phyloP scores from a whole-genome alignment of 73 alveolate genomes.

The Paramecium biaurelia region DNA sequence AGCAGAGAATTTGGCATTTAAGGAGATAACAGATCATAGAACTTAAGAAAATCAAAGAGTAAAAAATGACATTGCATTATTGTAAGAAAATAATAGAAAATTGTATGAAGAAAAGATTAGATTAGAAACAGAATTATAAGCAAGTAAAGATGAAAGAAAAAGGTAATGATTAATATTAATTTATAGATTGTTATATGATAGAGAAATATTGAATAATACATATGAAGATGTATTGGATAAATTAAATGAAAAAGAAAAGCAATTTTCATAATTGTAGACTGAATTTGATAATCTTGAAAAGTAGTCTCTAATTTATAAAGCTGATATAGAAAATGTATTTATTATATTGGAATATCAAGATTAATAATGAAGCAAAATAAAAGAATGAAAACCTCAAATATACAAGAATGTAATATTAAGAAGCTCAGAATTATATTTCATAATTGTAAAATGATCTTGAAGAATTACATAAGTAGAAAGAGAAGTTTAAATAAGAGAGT shows the following conservation, averaged over 20 bases:
- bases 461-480: slow-evolving; percentile 35
- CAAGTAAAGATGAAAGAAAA: slow-evolving; percentile 11
- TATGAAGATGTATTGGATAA: slow-evolving; percentile 47
- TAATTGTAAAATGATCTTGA: slow-evolving; percentile 35
- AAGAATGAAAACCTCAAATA: slow-evolving; percentile 44
- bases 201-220: neutral
- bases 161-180: neutral
- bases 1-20: slow-evolving; percentile 63
- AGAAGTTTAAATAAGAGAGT: slow-evolving; percentile 9
- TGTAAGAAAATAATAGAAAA: slow-evolving; percentile 41
- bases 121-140: slow-evolving; percentile 11
- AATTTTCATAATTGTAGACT: neutral
- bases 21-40: slow-evolving; percentile 59
- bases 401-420: slow-evolving; percentile 33
- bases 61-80: slow-evolving; percentile 24
- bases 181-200: slow-evolving; percentile 12
- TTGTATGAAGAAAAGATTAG: slow-evolving; percentile 37
- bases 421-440: slow-evolving; percentile 35
- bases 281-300: slow-evolving; percentile 26
- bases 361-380: neutral
- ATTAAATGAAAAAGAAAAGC: neutral
- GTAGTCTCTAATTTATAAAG: neutral
- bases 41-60: slow-evolving; percentile 46
- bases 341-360: neutral
- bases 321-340: slow-evolving; percentile 24